Evolutionary conservation across 306 rosid species (phyloP).

Genomic region (Mimosa bimucronata): DNA sequence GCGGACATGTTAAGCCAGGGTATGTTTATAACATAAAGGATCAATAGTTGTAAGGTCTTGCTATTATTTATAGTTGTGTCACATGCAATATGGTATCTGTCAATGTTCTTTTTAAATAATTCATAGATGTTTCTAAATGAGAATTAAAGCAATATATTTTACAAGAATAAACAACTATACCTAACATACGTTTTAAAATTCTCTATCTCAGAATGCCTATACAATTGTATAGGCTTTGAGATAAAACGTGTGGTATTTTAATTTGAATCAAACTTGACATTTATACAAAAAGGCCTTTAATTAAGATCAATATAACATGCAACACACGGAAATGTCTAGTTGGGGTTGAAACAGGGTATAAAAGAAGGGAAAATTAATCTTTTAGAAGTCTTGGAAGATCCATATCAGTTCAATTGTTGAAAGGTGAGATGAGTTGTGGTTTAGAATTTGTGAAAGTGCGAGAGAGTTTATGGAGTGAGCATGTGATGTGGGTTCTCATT

Average conservation of each 20-base stretch:
- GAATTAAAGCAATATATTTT: background rate
- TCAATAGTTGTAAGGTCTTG: constrained; percentile 22
- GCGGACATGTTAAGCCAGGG: constrained; percentile 95
- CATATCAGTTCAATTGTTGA: background rate
- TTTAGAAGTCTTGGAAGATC: background rate
- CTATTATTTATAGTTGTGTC: background rate
- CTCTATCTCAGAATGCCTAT: background rate
- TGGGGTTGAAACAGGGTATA: background rate
- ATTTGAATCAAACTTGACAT: background rate
- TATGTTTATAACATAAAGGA: constrained; percentile 42
- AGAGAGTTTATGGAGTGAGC: background rate
- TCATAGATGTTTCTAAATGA: background rate
- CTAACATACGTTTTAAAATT: background rate
- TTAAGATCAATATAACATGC: background rate
- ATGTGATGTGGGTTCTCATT: background rate
- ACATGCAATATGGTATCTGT: background rate
- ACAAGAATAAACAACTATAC: background rate
- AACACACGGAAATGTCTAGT: background rate
- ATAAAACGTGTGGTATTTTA: background rate
- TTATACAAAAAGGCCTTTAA: background rate
- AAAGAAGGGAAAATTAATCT: background rate
- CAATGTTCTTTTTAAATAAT: background rate
- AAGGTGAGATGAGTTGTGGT: background rate
- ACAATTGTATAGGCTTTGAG: background rate
- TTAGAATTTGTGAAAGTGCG: background rate